phyloP scores from a whole-genome alignment of 805 yeast species.

The Candida chilensis region DNA sequence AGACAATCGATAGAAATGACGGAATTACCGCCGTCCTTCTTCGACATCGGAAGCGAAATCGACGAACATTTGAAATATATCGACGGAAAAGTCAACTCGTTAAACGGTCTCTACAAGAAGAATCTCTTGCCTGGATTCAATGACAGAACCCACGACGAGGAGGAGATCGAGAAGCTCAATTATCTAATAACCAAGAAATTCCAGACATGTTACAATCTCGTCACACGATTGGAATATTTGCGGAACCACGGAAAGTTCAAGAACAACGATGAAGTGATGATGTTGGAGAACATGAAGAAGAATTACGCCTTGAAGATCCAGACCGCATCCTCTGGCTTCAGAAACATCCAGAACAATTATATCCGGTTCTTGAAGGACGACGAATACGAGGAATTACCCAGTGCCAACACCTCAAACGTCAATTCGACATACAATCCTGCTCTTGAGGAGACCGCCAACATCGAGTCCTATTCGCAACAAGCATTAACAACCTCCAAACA shows the following conservation, averaged over 20 bases:
- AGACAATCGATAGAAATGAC: conserved; percentile 43
- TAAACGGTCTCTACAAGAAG: conserved; percentile 68
- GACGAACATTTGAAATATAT: conserved; percentile 53
- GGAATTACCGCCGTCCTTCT: conserved; percentile 68
- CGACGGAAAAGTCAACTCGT: conserved; percentile 42
- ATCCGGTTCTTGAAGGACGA: conserved; percentile 78
- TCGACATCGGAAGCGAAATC: conserved; percentile 64
- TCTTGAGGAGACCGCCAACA: conserved; percentile 21
- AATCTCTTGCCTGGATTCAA: conserved; percentile 81
- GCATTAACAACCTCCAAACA: conserved; percentile 40
- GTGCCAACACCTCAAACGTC: conserved; percentile 10
- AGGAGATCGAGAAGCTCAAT: conserved; percentile 70
- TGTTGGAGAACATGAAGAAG: conserved; percentile 75
- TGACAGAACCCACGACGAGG: conserved; percentile 71
- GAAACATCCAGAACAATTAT: conserved; percentile 85
- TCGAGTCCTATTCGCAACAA: conserved; percentile 44
- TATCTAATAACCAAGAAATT: conserved; percentile 66
- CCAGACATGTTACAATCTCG: conserved; percentile 68
- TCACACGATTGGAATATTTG: conserved; percentile 53
- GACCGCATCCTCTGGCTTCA: conserved; percentile 62
- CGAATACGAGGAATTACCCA: conserved; percentile 42
- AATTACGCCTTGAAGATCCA: conserved; percentile 83
- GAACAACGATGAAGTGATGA: conserved; percentile 41
- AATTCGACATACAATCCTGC: conserved; percentile 10
- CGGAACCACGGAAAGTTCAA: conserved; percentile 20